These are phyloP conservation scores for Senna tora DNA, from an alignment of 306 rosid species.

Conservation along the genomic window DNA sequence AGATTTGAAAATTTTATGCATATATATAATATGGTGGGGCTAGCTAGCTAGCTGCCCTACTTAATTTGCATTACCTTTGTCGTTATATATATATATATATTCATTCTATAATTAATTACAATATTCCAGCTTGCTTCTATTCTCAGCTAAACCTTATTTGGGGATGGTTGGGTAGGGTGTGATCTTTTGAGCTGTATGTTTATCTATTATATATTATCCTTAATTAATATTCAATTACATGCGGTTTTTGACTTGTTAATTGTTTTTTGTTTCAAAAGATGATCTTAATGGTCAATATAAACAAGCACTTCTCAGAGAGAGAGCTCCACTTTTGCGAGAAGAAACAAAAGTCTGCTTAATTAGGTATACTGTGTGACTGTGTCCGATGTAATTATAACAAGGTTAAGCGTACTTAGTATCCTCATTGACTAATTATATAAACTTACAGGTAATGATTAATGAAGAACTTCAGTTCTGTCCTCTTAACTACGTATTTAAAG, in stretches of 20 bases:
- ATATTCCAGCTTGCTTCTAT: constrained; percentile 28
- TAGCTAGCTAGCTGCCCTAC: constrained; percentile 24
- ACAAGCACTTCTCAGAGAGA: constrained; percentile 2
- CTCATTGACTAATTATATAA: constrained; percentile 26
- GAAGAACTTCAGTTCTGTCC: too few relatives aligned
- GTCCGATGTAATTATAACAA: too few relatives aligned
- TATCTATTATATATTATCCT: background rate
- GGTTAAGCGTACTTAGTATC: background rate
- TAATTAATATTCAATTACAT: background rate
- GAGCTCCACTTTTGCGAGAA: background rate
- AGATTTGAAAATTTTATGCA: constrained; percentile 18
- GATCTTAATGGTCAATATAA: background rate
- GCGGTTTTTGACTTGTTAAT: constrained; percentile 9
- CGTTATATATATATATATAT: constrained; percentile 1
- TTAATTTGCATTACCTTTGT: constrained; percentile 13
- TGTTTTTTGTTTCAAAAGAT: constrained; percentile 19
- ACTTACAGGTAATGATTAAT: too few relatives aligned
- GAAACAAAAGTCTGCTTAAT: background rate
- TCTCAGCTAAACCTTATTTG: constrained; percentile 4
- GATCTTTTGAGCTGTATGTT: constrained; percentile 13
- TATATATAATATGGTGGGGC: background rate
- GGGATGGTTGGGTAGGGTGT: background rate
- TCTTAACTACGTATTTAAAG: too few relatives aligned
- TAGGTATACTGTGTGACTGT: too few relatives aligned
- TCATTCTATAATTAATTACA: too few relatives aligned